Conservation (phyloP, 2,329 filamentous ascomycete species). For the Ilyonectria sp. region DNA sequence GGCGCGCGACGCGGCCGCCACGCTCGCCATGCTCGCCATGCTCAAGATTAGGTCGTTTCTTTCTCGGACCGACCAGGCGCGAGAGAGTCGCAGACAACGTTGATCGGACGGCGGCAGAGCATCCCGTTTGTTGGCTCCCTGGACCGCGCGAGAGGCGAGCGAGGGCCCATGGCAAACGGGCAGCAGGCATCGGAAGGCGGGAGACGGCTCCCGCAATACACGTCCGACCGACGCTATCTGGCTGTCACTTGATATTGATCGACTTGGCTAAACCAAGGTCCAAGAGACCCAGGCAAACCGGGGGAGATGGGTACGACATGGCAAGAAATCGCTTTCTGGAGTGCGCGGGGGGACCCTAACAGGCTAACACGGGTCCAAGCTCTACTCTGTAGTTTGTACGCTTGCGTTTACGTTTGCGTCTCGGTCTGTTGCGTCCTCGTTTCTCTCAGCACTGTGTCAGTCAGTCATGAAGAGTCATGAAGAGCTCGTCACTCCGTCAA, state of each 20-base stretch:
- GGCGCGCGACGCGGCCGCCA: background rate
- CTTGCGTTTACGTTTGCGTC: too few relatives aligned
- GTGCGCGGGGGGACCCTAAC: background rate
- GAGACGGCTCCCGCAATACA: background rate
- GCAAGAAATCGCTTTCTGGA: background rate
- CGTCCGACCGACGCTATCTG: background rate
- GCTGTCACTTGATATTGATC: background rate
- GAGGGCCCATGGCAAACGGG: background rate
- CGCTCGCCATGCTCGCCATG: background rate
- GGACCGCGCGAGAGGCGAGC: background rate
- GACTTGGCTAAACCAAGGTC: background rate
- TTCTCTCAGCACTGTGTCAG: background rate
- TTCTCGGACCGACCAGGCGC: background rate
- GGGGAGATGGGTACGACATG: background rate
- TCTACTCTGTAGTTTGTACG: background rate
- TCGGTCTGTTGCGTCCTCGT: background rate
- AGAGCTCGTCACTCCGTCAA: background rate
- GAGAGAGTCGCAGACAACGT: background rate
- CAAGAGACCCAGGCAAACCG: background rate
- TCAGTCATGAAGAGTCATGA: constrained; percentile 8
- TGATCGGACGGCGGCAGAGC: constrained; percentile 12
- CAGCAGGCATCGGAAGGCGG: constrained; percentile 6
- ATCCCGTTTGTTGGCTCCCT: background rate
- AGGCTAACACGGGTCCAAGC: background rate
- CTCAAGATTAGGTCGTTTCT: background rate